Evolutionary conservation across 148 eudicot genomes (phyloP).

Genomic region (Arctostaphylos glauca): DNA sequence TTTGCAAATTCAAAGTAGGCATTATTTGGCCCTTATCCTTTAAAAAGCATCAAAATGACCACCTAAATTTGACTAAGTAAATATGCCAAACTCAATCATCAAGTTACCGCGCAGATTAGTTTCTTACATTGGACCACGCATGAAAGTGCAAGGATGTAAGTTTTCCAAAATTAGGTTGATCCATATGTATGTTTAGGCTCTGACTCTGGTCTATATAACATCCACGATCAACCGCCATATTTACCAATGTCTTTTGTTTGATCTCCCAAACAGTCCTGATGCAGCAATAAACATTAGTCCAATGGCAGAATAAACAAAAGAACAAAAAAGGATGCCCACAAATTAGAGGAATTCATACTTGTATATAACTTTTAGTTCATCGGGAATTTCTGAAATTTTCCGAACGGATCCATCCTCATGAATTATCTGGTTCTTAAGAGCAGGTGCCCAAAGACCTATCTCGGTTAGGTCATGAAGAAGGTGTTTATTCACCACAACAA

Average conservation of each 20-base stretch:
- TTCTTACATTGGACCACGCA: conserved; percentile 61
- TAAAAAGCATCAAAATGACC: not conserved
- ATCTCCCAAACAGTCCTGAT: conserved; percentile 92
- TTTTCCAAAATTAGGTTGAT: conserved; percentile 69
- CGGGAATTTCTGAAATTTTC: conserved; percentile 69
- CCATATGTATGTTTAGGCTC: conserved; percentile 80
- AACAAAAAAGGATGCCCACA: not conserved
- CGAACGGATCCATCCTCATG: conserved; percentile 86
- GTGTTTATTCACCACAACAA: conserved; percentile 98
- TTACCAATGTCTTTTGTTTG: conserved; percentile 70
- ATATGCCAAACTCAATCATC: not conserved
- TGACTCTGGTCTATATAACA: conserved; percentile 82
- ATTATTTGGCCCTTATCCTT: not conserved
- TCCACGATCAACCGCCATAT: conserved; percentile 83
- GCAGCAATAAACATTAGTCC: conserved; percentile 14
- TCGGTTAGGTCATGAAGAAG: conserved; percentile 91
- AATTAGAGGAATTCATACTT: conserved; percentile 39
- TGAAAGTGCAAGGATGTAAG: conserved; percentile 78
- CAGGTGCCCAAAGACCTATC: conserved; percentile 87
- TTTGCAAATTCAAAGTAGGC: no score
- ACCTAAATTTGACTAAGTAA: not conserved
- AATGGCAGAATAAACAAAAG: not conserved
- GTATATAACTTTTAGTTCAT: conserved; percentile 61
- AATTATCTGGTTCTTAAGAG: conserved; percentile 75
- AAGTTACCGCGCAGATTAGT: not conserved